Conservation (phyloP, 768 basidiomycete genomes). For the Auricularia sp. region DNA sequence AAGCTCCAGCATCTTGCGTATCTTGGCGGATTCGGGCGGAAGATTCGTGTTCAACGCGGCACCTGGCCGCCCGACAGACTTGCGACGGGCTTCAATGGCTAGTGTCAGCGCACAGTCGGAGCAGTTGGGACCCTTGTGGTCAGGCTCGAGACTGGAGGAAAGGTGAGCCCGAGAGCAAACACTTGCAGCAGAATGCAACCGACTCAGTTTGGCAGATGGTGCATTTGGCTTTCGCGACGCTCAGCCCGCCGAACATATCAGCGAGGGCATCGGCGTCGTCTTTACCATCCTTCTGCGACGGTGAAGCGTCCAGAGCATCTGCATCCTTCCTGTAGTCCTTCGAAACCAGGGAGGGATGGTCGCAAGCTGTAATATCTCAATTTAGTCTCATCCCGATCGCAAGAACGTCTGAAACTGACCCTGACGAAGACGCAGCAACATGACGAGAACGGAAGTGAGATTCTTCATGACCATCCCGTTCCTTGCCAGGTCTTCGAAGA, state of each 20-base stretch:
- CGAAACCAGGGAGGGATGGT: conserved; percentile 75
- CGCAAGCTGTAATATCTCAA: conserved; percentile 51
- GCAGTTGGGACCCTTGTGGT: conserved; percentile 38
- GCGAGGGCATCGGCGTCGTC: conserved; percentile 61
- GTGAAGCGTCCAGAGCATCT: conserved; percentile 64
- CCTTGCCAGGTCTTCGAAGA: conserved; percentile 57
- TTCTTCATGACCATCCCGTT: conserved; percentile 39
- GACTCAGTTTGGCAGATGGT: conserved; percentile 67
- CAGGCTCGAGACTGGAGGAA: conserved; percentile 26
- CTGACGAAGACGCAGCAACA: conserved; percentile 80
- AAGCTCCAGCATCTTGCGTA: conserved; percentile 68
- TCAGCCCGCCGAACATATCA: conserved; percentile 59
- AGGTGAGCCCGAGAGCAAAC: not conserved
- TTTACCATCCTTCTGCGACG: conserved; percentile 40
- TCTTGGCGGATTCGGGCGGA: conserved; percentile 76
- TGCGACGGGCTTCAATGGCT: conserved; percentile 35
- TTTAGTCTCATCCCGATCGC: not conserved
- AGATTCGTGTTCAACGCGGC: conserved; percentile 23
- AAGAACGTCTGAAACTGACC: conserved; percentile 33
- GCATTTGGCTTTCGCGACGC: conserved; percentile 58
- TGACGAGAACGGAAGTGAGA: conserved; percentile 60
- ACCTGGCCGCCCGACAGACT: conserved; percentile 16
- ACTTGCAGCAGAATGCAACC: conserved; percentile 15
- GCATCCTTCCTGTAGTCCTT: conserved; percentile 64
- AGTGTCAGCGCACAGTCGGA: conserved; percentile 43